Evolutionary conservation across 2,329 filamentous ascomycete species (phyloP).

Genomic region (Aureobasidium pullulans): DNA sequence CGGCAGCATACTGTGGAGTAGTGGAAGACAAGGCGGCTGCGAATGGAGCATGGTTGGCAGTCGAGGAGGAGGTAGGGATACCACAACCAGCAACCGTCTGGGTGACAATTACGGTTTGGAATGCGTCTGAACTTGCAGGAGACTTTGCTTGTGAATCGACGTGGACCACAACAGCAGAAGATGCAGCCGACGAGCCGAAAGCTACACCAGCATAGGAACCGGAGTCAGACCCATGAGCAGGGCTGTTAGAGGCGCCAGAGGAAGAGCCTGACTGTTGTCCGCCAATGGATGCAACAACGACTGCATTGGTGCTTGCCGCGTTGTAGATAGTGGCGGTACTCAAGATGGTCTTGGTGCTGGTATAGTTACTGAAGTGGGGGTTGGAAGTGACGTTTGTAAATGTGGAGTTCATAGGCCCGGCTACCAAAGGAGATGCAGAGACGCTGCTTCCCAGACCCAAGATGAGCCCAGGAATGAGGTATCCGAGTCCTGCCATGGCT

Average conservation of each 20-base stretch:
- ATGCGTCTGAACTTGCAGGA: neutral
- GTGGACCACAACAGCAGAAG: neutral
- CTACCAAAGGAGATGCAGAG: neutral
- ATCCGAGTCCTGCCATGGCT: neutral
- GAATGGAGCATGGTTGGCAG: neutral
- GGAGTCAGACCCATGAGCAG: neutral
- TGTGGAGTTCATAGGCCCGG: neutral
- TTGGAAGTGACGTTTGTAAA: neutral
- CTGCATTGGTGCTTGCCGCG: neutral
- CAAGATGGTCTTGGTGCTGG: neutral
- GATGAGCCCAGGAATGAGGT: neutral
- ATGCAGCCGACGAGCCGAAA: neutral
- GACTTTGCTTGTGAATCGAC: neutral
- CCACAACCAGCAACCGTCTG: neutral
- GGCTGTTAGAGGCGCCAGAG: too few species aligned
- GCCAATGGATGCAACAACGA: neutral
- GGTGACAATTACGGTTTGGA: slow-evolving; percentile 1
- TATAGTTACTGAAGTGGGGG: neutral
- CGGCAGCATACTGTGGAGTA: neutral
- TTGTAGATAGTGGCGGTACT: neutral
- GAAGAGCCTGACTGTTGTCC: neutral
- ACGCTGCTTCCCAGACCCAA: neutral
- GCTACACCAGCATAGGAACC: neutral
- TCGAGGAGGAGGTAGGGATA: neutral
- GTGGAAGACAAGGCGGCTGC: neutral